These are phyloP conservation scores for Oidiodendron maius DNA, from an alignment of 495 filamentous ascomycete genomes.

Conservation along the genomic window DNA sequence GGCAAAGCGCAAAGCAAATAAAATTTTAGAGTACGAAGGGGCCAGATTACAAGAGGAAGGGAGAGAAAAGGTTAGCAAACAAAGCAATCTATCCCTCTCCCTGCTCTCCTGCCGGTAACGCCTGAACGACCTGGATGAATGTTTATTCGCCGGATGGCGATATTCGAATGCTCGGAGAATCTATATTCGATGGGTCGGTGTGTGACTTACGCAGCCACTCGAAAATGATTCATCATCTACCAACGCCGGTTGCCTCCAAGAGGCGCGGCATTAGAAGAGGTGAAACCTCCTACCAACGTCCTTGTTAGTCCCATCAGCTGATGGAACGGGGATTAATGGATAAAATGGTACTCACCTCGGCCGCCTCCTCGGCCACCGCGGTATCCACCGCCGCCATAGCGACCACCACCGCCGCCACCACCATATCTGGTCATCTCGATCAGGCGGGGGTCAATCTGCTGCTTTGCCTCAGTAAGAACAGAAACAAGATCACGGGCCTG, in stretches of 20 bases:
- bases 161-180: slow-evolving; percentile 7
- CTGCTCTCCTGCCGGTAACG: slow-evolving; percentile 16
- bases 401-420: slow-evolving; percentile 71
- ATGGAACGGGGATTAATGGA: slow-evolving; percentile 17
- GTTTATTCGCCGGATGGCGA: not conserved
- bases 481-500: slow-evolving; percentile 90
- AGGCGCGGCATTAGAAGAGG: slow-evolving; percentile 58
- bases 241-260: slow-evolving; percentile 58
- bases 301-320: slow-evolving; percentile 27
- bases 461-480: slow-evolving; percentile 93
- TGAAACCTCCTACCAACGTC: slow-evolving; percentile 38
- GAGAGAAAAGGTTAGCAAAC: slow-evolving; percentile 17
- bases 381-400: slow-evolving; percentile 59
- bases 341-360: slow-evolving; percentile 24
- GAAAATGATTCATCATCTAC: slow-evolving; percentile 31
- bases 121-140: slow-evolving; percentile 22
- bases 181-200: not conserved
- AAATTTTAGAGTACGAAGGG: slow-evolving; percentile 14
- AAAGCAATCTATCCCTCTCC: slow-evolving; percentile 17
- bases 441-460: slow-evolving; percentile 94
- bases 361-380: slow-evolving; percentile 61
- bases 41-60: slow-evolving; percentile 17
- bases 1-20: slow-evolving; percentile 5
- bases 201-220: slow-evolving; percentile 6
- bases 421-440: slow-evolving; percentile 92